phyloP scores from a whole-genome alignment of 345 rosid species.

The Lepidium sativum region DNA sequence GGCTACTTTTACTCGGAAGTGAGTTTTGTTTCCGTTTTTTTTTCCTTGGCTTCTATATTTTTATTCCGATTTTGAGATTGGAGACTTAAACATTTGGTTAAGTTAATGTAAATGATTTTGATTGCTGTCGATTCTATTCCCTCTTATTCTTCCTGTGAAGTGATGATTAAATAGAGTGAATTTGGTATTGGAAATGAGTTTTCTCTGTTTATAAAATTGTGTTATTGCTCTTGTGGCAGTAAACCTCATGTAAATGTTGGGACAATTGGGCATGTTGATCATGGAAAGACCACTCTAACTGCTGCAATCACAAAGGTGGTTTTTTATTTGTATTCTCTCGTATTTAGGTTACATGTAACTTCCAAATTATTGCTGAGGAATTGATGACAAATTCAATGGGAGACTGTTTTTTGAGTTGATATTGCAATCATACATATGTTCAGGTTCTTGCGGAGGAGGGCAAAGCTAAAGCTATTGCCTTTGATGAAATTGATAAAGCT shows the following conservation, averaged over 20 bases:
- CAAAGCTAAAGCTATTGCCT: constrained; percentile 93
- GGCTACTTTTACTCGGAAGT: constrained; percentile 91
- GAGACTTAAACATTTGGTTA: neutral
- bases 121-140: neutral
- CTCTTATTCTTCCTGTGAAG: neutral
- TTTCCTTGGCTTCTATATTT: neutral
- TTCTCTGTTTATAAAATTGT: neutral
- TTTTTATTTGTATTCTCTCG: neutral
- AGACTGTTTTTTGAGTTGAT: neutral
- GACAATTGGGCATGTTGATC: constrained; percentile 99
- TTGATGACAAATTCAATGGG: neutral
- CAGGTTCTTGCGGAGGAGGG: constrained; percentile 98
- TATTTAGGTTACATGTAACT: neutral
- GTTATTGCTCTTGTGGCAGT: constrained; percentile 25
- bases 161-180: neutral
- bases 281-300: constrained; percentile 95
- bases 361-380: neutral
- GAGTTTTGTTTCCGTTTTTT: neutral
- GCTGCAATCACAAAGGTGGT: constrained; percentile 81
- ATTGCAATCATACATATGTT: neutral
- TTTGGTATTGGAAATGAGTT: neutral
- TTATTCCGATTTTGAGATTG: neutral
- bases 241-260: constrained; percentile 99
- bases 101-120: neutral
- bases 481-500: constrained; percentile 99